Base-by-base conservation (phyloP, 345 rosid genomes). In the Brassica napus region DNA sequence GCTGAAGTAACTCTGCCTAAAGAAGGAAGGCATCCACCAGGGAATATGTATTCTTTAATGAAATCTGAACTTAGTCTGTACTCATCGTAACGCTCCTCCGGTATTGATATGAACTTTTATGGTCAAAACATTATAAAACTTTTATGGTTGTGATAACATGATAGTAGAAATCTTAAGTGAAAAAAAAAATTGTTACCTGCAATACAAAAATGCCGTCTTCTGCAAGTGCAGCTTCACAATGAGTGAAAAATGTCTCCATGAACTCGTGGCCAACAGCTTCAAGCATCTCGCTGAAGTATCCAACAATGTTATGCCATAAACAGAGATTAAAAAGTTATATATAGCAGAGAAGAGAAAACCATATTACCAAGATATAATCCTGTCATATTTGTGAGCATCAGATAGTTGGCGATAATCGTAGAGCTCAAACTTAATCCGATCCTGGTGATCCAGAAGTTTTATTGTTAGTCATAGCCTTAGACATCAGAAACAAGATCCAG, bases 251-350 rank as follows among this genome's bases (percentile, higher is more conserved):
- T 3, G 80, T 89, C 63, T 89, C 97, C 89, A 94, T 87, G 76
- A 71, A 94, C 42, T 94, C 92, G 28, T 94, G 94, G 9, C 98
- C 97, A 47, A 94, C 96, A 44, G 83, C 83, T 85, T 92, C 97
- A 35, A 92, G 18, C 97, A 94, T 92, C 89, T 89, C 97, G n/a
- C 98, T 90, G 89, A 35, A 77, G 37, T 30, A 78, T 65, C 37
- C 5, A 18, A 55, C 37, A 65, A 37, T 37, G 14, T 52, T 44
- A 4, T 34, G 37, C 8, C 37, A 34, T 34, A 34, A 34, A 34
- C 8, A 7, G 37, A 34, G 37, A 34, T 34, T 34, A 34, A 34
- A 34, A 34, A 34, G 37, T 34, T 34, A 34, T 34, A 34, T 34
- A 34, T 34, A 34, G 37, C 37, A 5, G 37, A 34, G 2, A 57